Evolutionary conservation across 2,329 filamentous ascomycete species (phyloP).

Genomic region (Diaporthe amygdali): DNA sequence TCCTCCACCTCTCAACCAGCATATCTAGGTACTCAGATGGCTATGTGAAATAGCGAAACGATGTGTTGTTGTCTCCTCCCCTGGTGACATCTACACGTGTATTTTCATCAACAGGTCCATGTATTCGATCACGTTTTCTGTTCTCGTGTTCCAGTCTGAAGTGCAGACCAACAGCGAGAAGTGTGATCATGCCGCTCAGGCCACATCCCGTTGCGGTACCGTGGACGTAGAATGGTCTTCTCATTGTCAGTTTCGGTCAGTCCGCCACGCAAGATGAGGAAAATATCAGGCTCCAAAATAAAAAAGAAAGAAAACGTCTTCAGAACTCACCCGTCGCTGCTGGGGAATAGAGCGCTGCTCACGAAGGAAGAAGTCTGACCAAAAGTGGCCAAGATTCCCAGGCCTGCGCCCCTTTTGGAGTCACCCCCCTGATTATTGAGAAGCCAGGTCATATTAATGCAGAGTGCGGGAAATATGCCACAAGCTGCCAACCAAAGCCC

Average conservation of each 20-base stretch:
- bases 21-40: background rate
- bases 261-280: too few relatives aligned
- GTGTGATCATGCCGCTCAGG: background rate
- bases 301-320: too few relatives aligned
- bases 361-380: constrained; percentile 38
- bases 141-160: background rate
- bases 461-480: constrained; percentile 38
- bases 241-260: background rate
- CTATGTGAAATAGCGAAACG: background rate
- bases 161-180: background rate
- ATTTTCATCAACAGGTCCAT: background rate
- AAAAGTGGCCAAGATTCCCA: constrained; percentile 32
- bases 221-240: background rate
- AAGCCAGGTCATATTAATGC: constrained; percentile 37
- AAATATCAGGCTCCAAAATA: too few relatives aligned
- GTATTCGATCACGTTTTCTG: background rate
- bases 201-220: background rate
- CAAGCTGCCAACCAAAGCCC: constrained; percentile 42
- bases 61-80: background rate
- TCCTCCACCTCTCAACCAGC: background rate
- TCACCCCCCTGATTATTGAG: constrained; percentile 38
- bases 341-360: constrained; percentile 33
- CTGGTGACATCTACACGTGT: background rate
- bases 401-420: constrained; percentile 34
- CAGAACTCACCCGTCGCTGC: constrained; percentile 29